Evolutionary conservation across 345 rosid genomes (phyloP).

Genomic region (Kandelia obovata): DNA sequence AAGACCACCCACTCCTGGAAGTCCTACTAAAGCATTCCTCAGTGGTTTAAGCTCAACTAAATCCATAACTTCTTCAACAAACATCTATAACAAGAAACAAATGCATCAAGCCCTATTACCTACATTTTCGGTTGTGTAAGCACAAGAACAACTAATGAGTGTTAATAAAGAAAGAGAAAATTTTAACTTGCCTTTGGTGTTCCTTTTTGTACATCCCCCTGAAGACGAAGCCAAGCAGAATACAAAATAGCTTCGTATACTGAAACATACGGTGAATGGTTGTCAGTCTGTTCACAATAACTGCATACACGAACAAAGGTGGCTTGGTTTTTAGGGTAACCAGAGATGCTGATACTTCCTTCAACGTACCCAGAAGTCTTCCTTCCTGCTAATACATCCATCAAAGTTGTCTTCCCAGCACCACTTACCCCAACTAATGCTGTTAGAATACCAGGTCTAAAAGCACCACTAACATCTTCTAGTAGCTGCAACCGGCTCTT

Average conservation of each 20-base stretch:
- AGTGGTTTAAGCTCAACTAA: background rate
- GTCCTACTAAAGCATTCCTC: background rate
- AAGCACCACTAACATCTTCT: background rate
- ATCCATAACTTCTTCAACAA: constrained; percentile 1
- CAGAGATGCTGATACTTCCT: background rate
- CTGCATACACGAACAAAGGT: background rate
- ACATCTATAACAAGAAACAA: background rate
- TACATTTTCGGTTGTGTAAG: background rate
- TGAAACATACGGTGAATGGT: background rate
- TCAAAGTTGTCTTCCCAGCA: background rate
- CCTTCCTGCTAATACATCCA: background rate
- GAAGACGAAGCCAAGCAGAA: background rate
- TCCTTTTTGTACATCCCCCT: background rate
- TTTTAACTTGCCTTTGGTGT: background rate
- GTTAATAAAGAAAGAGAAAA: background rate
- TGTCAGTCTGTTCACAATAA: background rate
- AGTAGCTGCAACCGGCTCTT: background rate
- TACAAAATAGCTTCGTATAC: background rate
- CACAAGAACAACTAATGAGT: background rate
- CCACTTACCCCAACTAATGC: background rate
- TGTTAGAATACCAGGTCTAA: background rate
- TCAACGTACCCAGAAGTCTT: background rate
- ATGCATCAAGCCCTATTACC: background rate
- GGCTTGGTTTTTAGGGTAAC: background rate
- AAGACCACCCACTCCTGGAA: background rate